Evolutionary conservation across 345 rosid genomes (phyloP).

Genomic region (Salix viminalis): DNA sequence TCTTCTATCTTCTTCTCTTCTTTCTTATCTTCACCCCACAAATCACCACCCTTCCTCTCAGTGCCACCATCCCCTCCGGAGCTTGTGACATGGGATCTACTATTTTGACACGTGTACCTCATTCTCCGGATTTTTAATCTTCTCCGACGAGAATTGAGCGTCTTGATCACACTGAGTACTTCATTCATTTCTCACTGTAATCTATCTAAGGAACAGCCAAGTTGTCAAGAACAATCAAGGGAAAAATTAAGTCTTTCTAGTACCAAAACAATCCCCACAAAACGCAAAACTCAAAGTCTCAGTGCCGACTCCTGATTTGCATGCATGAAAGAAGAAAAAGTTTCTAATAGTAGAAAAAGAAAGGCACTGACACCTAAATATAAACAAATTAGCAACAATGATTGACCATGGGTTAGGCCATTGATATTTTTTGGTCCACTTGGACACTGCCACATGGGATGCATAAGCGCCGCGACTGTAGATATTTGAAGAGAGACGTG

Average conservation of each 20-base stretch:
- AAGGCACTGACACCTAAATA: not conserved
- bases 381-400: not conserved
- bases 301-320: slow-evolving; percentile 10
- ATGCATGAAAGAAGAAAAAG: slow-evolving; percentile 12
- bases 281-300: not conserved
- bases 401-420: slow-evolving; percentile 13
- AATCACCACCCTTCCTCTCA: not conserved
- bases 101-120: slow-evolving; percentile 24
- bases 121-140: slow-evolving; percentile 27
- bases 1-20: not conserved
- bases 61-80: not conserved
- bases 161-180: slow-evolving; percentile 7
- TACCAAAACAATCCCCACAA: not conserved
- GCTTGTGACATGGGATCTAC: slow-evolving; percentile 7
- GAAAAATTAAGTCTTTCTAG: not conserved
- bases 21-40: not conserved
- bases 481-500: slow-evolving; percentile 16
- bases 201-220: not conserved
- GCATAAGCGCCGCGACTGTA: slow-evolving; percentile 4
- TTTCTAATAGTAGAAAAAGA: not conserved
- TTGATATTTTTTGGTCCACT: slow-evolving; percentile 5
- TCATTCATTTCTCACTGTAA: slow-evolving; percentile 16
- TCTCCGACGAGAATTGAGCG: slow-evolving; percentile 30
- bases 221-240: not conserved
- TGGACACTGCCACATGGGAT: slow-evolving; percentile 37